Base-by-base conservation (phyloP, 495 filamentous ascomycete genomes). In the Evernia prunastri region DNA sequence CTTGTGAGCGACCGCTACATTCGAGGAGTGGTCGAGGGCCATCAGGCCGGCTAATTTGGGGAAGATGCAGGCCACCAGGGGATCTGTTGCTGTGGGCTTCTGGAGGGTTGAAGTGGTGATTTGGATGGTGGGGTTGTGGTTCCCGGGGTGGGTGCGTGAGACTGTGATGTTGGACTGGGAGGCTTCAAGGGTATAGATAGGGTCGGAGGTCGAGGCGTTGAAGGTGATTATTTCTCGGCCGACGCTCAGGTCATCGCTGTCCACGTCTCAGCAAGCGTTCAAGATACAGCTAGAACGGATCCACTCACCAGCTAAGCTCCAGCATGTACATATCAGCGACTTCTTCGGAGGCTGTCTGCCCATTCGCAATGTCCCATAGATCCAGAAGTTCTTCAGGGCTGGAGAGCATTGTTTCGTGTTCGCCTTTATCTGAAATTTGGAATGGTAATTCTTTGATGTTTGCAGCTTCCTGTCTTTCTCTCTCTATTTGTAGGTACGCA, bases 311-410 rank as follows among this genome's bases (percentile, higher is more conserved):
- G 59, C 67, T 71, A 4, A 71, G 42, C 53, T 67, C 64, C 12
- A 69, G 39, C 23, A 33, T 40, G 33, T 67, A 65, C 40, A 40
- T 56, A 23, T 56, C 43, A 31, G 56, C 51, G 4, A 58, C 69
- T 17, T 58, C 64, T 56, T 65, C 53, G 39, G 54, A 23, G 37
- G 49, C 61, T 42, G 61, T 59, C 66, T 71, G 69, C 40, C 69
- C 69, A 54, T 71, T 71, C 29, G 69, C 68, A 18, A 68, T 51
- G 56, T 59, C 67, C 69, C 69, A 71, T 11, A 69, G 33, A 31
- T 66, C 57, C 4, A 66, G 35, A 15, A 71, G 65, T 53, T 69
- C 59, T 33, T 61, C 60, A 29, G 69, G 63, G 20, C 58, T 69
- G n/a, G 69, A 71, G 43, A 66, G 53, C n/a, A 25, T 40, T 18